Base-by-base conservation (phyloP, 164 flowering plant species). In the Litsea cubeba region DNA sequence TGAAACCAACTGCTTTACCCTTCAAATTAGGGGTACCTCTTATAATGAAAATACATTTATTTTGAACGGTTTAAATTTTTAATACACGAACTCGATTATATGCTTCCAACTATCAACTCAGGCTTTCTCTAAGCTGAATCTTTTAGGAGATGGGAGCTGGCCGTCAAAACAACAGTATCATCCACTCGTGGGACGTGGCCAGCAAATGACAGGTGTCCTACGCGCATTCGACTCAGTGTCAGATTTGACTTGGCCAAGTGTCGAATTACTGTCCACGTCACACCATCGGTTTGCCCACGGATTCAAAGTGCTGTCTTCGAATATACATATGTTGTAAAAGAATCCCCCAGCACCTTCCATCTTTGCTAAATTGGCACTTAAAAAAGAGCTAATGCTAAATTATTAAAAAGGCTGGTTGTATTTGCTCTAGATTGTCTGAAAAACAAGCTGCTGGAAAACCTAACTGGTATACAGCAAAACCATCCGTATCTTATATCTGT, bases 111-210 rank as follows among this genome's bases (percentile, higher is more conserved):
- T 40, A 1, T 40, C 10, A 4, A 0, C 35, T 5, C 6, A 7
- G 46, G 11, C 46, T 40, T 8, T 40, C 46, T 40, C 46, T 8
- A 5, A 6, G 46, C 10, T 4, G 46, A 40, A 40, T 10, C 46
- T 40, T 8, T 40, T 0, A 7, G 46, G 10, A 40, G 46, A 40
- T 40, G 10, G 46, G 11, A 40, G 8, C 69, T 50, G 65, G 64
- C 68, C 72, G 63, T 72, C 72, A 60, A 24, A 40, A 3, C 32
- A 49, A 74, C 46, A 67, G 71, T 25, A 15, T 63, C 46, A 35
- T 68, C 35, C 30, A 0, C 23, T 4, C 1, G 8, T 12, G n/a
- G 28, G 32, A 51, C 76, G 69, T 50, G 50, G 66, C 24, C 20
- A 40, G 32, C 69, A 14, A 40, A 7, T 40, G 2, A 40, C 46